A percentile compares a stretch with the other conserved stretches of the same genome.
Conservation (phyloP, 768 basidiomycete species). For the Boletus sp. region DNA sequence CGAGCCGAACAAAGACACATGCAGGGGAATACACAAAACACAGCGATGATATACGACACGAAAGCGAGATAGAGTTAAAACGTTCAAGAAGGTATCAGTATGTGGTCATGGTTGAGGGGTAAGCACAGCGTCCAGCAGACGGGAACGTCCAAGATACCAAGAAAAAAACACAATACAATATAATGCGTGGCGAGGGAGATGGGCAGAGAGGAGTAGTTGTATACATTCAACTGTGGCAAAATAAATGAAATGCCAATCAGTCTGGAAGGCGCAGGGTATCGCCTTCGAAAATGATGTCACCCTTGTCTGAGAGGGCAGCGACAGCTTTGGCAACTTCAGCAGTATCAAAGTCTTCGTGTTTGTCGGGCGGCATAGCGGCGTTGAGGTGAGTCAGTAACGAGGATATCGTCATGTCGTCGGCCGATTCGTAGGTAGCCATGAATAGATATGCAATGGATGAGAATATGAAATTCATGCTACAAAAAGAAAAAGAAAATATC, state of each 20-base stretch:
- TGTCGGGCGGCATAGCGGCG: constrained; percentile 72
- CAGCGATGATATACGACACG: constrained; percentile 12
- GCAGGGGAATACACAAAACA: constrained; percentile 15
- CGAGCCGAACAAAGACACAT: constrained; percentile 1
- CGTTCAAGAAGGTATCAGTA: constrained; percentile 26
- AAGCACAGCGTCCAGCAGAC: constrained; percentile 3
- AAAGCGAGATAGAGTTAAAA: constrained; percentile 11
- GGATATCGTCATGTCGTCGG: constrained; percentile 70
- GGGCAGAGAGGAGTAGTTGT: background rate
- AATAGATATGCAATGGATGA: constrained; percentile 64
- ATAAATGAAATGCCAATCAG: constrained; percentile 3
- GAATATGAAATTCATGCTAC: constrained; percentile 58
- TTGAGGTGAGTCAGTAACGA: constrained; percentile 70
- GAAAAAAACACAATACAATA: constrained; percentile 18
- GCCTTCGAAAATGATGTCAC: constrained; percentile 50
- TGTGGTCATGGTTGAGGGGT: constrained; percentile 2
- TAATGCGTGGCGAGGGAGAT: background rate
- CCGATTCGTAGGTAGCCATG: constrained; percentile 60
- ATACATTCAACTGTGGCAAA: too few relatives aligned
- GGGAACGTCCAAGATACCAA: constrained; percentile 26
- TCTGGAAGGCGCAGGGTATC: constrained; percentile 38
- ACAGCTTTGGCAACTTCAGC: constrained; percentile 60
- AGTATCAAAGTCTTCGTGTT: constrained; percentile 81
- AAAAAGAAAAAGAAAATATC: constrained; percentile 5
- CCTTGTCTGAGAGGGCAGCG: constrained; percentile 45